Evolutionary conservation across 805 yeast genomes (phyloP).

Genomic region (Starmerella lactis-condensi): DNA sequence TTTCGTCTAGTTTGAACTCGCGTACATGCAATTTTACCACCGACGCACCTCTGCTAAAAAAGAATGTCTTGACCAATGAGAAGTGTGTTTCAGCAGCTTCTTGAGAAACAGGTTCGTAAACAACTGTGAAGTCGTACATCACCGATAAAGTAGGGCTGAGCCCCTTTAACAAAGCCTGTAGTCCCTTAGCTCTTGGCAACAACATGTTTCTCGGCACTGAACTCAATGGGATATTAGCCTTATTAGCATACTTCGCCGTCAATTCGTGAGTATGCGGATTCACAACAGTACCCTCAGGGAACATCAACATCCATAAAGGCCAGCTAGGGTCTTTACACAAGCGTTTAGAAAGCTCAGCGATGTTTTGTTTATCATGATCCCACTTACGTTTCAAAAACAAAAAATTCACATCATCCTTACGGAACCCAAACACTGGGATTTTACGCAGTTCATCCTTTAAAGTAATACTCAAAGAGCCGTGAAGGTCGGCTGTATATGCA

Average conservation of each 20-base stretch:
- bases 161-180: conserved; percentile 43
- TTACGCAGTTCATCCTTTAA: conserved; percentile 54
- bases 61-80: conserved; percentile 42
- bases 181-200: conserved; percentile 70
- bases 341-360: conserved; percentile 20
- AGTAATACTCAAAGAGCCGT: conserved; percentile 50
- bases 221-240: conserved; percentile 22
- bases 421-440: conserved; percentile 64
- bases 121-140: conserved; percentile 72
- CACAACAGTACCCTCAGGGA: conserved; percentile 89
- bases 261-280: conserved; percentile 44
- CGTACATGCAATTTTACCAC: conserved; percentile 47
- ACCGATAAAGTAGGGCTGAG: conserved; percentile 25
- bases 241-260: conserved; percentile 39
- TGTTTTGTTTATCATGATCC: conserved; percentile 44
- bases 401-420: too few relatives aligned
- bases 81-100: conserved; percentile 54
- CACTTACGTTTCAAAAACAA: conserved; percentile 71
- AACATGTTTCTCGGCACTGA: conserved; percentile 38
- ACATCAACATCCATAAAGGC: conserved; percentile 56
- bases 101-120: conserved; percentile 53
- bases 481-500: conserved; percentile 45
- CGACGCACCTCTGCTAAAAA: conserved; percentile 56
- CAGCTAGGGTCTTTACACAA: conserved; percentile 24
- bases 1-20: conserved; percentile 36